Percentiles rank a stretch among this genome's conserved stretches.
Evolutionary conservation across 306 rosid genomes (phyloP).

Genomic region (Delonix regia): DNA sequence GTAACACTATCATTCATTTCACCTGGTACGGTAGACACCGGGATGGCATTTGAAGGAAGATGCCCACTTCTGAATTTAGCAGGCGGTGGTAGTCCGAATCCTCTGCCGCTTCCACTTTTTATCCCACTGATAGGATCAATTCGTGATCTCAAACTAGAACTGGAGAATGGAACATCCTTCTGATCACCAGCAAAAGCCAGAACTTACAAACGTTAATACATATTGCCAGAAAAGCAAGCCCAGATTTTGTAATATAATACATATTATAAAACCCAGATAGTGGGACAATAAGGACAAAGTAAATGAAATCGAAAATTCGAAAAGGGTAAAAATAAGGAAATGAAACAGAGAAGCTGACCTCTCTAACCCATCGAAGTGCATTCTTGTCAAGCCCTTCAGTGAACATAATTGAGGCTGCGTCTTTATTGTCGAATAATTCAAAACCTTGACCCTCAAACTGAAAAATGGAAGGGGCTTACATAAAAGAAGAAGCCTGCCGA

Average conservation of each 20-base stretch:
- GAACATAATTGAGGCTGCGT: constrained; percentile 54
- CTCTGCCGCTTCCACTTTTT: constrained; percentile 59
- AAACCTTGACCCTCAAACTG: neutral
- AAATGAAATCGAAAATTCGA: neutral
- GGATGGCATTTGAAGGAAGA: constrained; percentile 73
- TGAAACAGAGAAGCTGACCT: constrained; percentile 52
- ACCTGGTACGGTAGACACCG: constrained; percentile 44
- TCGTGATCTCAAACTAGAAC: constrained; percentile 53
- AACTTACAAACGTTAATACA: neutral
- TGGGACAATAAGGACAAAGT: neutral
- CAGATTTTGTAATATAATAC: too few species aligned
- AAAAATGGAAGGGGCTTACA: neutral
- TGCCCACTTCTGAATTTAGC: constrained; percentile 92
- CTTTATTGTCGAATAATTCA: constrained; percentile 35
- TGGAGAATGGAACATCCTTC: constrained; percentile 36
- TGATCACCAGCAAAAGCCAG: neutral
- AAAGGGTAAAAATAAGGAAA: neutral
- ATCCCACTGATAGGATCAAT: constrained; percentile 61
- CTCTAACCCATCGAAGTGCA: constrained; percentile 89
- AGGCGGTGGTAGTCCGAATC: constrained; percentile 80
- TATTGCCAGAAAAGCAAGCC: neutral
- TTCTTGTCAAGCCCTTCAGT: constrained; percentile 87
- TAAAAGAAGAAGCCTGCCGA: neutral
- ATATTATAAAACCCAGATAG: neutral
- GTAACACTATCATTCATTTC: constrained; percentile 59